These are phyloP conservation scores for Gossypium mustelinum DNA, from an alignment of 345 rosid species.

Conservation along the genomic window DNA sequence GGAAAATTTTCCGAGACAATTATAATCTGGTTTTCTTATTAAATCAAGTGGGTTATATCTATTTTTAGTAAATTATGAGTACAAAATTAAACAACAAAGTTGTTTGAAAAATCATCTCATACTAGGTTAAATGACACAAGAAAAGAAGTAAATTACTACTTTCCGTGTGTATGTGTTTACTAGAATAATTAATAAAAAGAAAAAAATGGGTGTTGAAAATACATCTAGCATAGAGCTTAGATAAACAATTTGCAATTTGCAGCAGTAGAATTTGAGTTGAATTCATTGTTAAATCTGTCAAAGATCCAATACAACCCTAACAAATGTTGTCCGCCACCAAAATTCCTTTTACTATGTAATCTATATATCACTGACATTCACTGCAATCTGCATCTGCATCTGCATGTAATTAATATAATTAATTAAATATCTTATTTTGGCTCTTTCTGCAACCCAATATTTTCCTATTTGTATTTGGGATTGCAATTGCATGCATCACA, in stretches of 20 bases:
- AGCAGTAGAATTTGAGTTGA: too few relatives aligned
- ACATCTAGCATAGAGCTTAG: neutral
- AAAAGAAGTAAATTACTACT: too few relatives aligned
- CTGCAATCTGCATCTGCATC: neutral
- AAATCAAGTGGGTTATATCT: too few relatives aligned
- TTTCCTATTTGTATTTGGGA: neutral
- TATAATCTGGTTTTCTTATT: too few relatives aligned
- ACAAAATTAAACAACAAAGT: too few relatives aligned
- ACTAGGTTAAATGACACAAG: too few relatives aligned
- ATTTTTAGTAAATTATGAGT: too few relatives aligned
- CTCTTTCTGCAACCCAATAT: neutral
- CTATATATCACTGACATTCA: neutral
- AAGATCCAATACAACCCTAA: neutral
- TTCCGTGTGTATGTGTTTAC: too few relatives aligned
- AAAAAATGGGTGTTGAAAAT: too few relatives aligned
- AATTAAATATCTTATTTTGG: neutral
- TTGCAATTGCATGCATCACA: conserved; percentile 1
- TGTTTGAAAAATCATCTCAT: too few relatives aligned
- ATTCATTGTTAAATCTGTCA: neutral
- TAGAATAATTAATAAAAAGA: too few relatives aligned
- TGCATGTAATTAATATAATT: neutral
- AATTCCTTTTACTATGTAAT: neutral
- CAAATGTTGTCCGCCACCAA: neutral
- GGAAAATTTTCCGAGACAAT: too few relatives aligned
- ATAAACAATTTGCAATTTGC: neutral